Evolutionary conservation across 2,329 filamentous ascomycete genomes (phyloP).

Genomic region (Penicillium sp.): DNA sequence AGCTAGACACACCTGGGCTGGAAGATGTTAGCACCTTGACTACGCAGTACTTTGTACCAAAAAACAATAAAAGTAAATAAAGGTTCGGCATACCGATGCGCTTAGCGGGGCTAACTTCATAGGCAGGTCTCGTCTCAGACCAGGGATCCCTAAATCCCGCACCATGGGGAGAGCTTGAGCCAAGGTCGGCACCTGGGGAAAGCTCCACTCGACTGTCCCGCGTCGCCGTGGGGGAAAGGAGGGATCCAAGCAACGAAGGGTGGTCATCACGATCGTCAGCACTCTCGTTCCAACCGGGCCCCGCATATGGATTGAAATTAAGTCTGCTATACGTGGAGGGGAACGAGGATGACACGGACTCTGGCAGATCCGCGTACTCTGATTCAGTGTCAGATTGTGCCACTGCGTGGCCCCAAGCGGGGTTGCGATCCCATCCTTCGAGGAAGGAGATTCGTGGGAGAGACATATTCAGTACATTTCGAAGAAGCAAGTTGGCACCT

Average conservation of each 20-base stretch:
- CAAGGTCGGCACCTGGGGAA: conserved; percentile 1
- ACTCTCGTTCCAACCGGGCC: conserved; percentile 35
- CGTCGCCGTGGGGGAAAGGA: conserved; percentile 19
- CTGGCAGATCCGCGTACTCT: conserved; percentile 28
- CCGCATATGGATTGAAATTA: conserved; percentile 42
- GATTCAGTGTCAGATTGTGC: conserved; percentile 24
- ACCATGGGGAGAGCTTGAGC: conserved; percentile 5
- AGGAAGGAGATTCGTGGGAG: conserved; percentile 41
- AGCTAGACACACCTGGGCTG: conserved; percentile 65
- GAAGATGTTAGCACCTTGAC: background rate
- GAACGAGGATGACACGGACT: conserved; percentile 29
- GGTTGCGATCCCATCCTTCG: conserved; percentile 41
- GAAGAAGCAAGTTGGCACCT: background rate
- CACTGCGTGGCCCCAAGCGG: conserved; percentile 20
- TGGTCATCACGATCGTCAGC: conserved; percentile 30
- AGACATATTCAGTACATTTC: conserved; percentile 32
- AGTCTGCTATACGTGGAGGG: conserved; percentile 36
- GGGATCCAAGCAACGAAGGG: conserved; percentile 17
- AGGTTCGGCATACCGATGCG: conserved; percentile 45
- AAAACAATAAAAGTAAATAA: too few species aligned
- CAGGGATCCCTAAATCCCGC: conserved; percentile 14
- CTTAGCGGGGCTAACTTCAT: conserved; percentile 52
- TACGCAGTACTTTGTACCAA: background rate
- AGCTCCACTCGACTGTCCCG: conserved; percentile 17
- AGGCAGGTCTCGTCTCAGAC: conserved; percentile 40